These are phyloP conservation scores for Carex pumila DNA, from an alignment of 176 grass and related monocot genomes.

Conservation along the genomic window DNA sequence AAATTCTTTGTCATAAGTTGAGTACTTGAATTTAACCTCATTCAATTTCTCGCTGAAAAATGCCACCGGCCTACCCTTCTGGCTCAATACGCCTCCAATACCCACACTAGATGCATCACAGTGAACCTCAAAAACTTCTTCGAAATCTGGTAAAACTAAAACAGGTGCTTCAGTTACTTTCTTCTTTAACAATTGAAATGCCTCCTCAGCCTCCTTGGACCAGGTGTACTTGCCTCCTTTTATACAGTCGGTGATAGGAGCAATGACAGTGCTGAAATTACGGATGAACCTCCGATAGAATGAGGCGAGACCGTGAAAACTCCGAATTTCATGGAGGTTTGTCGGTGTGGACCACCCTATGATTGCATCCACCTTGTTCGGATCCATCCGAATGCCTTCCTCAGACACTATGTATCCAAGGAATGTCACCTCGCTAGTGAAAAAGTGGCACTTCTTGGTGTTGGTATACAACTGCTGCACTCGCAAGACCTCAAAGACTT, in stretches of 20 bases:
- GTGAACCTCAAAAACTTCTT: slow-evolving; percentile 5
- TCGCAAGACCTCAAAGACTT: too few relatives aligned
- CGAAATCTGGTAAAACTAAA: not conserved
- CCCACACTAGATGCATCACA: slow-evolving; percentile 11
- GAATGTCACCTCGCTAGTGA: too few relatives aligned
- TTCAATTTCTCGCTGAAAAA: slow-evolving; percentile 19
- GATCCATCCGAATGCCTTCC: too few relatives aligned
- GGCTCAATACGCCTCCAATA: slow-evolving; percentile 7
- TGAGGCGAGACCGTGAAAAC: slow-evolving; percentile 19
- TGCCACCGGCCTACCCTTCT: not conserved
- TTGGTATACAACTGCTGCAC: too few relatives aligned
- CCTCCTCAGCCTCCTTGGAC: not conserved
- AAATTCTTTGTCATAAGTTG: not conserved
- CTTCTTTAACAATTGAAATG: not conserved
- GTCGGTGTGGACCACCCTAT: not conserved
- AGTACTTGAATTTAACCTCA: not conserved
- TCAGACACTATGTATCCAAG: too few relatives aligned
- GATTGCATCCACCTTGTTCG: too few relatives aligned
- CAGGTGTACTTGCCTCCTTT: too few relatives aligned
- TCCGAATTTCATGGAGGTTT: not conserved
- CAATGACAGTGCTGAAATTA: not conserved
- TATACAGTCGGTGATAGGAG: not conserved
- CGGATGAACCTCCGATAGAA: slow-evolving; percentile 16
- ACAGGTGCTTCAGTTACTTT: slow-evolving; percentile 7
- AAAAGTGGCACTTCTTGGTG: too few relatives aligned